Evolutionary conservation across 2,329 filamentous ascomycete genomes (phyloP).

Genomic region (Penicillium crustosum): DNA sequence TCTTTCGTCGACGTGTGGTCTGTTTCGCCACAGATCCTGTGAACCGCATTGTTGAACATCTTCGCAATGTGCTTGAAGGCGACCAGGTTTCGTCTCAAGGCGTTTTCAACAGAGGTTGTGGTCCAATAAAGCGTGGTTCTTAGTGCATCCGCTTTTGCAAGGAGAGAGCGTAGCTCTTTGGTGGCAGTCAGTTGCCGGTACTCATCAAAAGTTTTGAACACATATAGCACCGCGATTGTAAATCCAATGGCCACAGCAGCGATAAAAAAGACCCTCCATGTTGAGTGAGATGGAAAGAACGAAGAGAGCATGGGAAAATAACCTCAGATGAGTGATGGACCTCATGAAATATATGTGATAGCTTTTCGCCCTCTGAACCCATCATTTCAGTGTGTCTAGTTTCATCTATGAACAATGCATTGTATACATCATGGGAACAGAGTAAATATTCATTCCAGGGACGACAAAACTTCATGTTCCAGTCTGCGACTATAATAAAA

Average conservation of each 20-base stretch:
- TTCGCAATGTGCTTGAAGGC: background rate
- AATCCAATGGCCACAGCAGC: too few relatives aligned
- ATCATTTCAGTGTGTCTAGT: background rate
- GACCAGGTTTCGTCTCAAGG: background rate
- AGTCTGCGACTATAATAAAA: background rate
- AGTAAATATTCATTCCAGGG: too few relatives aligned
- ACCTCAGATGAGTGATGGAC: background rate
- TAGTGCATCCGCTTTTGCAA: rapidly evolving
- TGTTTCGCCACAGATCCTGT: background rate
- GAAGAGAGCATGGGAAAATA: background rate
- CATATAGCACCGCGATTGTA: too few relatives aligned
- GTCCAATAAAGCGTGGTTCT: too few relatives aligned
- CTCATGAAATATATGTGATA: background rate
- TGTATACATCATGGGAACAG: background rate
- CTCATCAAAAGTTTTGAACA: too few relatives aligned
- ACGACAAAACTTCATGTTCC: background rate
- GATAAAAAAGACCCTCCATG: too few relatives aligned
- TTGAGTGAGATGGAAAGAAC: background rate
- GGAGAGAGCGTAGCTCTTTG: background rate
- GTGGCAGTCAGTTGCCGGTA: background rate
- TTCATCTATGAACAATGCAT: background rate
- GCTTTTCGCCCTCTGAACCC: background rate
- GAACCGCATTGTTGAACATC: background rate
- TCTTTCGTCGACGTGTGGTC: background rate
- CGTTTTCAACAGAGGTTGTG: background rate